Evolutionary conservation across 768 basidiomycete genomes (phyloP).

Genomic region (Kockovaella imperatae): DNA sequence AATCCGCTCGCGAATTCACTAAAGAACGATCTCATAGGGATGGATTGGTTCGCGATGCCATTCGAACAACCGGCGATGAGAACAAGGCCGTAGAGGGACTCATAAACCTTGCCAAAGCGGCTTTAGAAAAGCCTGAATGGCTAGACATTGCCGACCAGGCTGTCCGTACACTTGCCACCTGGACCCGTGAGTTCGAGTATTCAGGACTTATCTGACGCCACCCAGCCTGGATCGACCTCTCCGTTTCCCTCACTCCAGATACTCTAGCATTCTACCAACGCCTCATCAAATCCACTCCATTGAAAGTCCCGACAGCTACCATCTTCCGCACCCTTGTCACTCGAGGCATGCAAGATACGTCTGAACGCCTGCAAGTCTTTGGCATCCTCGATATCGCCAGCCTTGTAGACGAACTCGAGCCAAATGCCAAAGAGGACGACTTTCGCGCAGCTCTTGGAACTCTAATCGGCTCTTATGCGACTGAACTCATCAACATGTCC

Average conservation of each 20-base stretch:
- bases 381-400: slow-evolving; percentile 78
- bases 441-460: slow-evolving; percentile 84
- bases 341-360: slow-evolving; percentile 86
- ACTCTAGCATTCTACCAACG: slow-evolving; percentile 79
- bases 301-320: slow-evolving; percentile 75
- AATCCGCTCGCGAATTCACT: slow-evolving; percentile 69
- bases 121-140: slow-evolving; percentile 49
- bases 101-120: slow-evolving; percentile 62
- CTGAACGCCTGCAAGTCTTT: slow-evolving; percentile 80
- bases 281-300: slow-evolving; percentile 61
- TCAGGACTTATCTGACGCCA: slow-evolving; percentile 11
- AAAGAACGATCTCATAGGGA: slow-evolving; percentile 70
- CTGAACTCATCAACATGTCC: too few relatives aligned
- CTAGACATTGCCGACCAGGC: slow-evolving; percentile 81
- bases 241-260: slow-evolving; percentile 81
- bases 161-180: slow-evolving; percentile 83
- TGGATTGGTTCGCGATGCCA: slow-evolving; percentile 74
- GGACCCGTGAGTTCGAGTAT: slow-evolving; percentile 65
- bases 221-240: slow-evolving; percentile 95
- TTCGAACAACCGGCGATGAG: slow-evolving; percentile 75
- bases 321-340: slow-evolving; percentile 73
- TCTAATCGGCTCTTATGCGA: slow-evolving; percentile 69
- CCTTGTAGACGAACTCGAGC: slow-evolving; percentile 71
- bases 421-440: slow-evolving; percentile 61
- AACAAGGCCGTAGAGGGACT: slow-evolving; percentile 79